Base-by-base conservation (phyloP, 2,329 filamentous ascomycete species). In the Mariannaea sp. region DNA sequence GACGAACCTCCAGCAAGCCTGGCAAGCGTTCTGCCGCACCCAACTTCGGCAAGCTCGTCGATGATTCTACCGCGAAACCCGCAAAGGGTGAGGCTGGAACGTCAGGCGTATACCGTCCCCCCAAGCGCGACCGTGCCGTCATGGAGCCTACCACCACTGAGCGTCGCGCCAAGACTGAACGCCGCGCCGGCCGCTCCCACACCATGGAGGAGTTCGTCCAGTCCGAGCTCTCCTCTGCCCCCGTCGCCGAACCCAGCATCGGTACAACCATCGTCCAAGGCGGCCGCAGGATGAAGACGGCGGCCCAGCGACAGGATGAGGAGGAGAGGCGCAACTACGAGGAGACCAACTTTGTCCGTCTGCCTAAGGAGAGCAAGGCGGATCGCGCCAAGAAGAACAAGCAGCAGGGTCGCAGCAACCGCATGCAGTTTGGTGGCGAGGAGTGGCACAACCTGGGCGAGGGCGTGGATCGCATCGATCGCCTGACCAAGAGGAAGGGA, bases 191-290 rank as follows among this genome's bases (percentile, higher is more conserved):
- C 56, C 90, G 89, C 68, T 96, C 92, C 0, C 85, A 86, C 40
- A 91, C 92, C 1, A 85, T 99, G 68, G 92, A 97, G 68, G 93
- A 97, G 68, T 99, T 95, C 66, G 85, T 99, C 58, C 85, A 82
- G 43, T 86, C 89, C 14, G 94, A 99, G 72, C 80, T 97, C 54
- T 92, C 91, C 0, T 74, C 81, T 5, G 90, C 90, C 2, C 94
- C 94, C 1, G 74, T 90, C 53, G 90, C 92, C 1, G 84, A 95
- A 70, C 92, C 93, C 49, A 95, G 89, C 62, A 95, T 99, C 65
- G 95, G 94, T 55, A 94, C 89, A 51, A 96, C 90, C 14, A 95
- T 97, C 63, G 79, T 87, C 4, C 80, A 85, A 42, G 87, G 89
- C 43, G 94, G 94, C 27, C 84, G 93, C 58, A 85, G 85, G 70